A percentile compares a stretch with the other conserved stretches of the same genome.
phyloP scores from a whole-genome alignment of 306 rosid genomes.

The Alnus rubra region DNA sequence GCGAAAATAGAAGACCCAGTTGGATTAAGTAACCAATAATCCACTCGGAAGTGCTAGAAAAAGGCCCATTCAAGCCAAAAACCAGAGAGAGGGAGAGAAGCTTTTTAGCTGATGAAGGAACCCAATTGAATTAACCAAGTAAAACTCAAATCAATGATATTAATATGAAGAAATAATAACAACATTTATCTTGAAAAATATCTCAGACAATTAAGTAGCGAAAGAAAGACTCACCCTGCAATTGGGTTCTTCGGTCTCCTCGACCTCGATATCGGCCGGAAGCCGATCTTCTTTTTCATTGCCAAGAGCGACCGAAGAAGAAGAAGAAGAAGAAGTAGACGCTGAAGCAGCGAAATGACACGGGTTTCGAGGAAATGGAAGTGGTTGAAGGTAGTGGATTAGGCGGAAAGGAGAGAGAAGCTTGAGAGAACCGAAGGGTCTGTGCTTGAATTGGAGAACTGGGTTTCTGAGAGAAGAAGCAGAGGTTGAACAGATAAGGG shows the following conservation, averaged over 20 bases:
- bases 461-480: constrained; percentile 13
- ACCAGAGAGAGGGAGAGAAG: neutral
- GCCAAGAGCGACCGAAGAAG: constrained; percentile 46
- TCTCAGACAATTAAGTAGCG: neutral
- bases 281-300: constrained; percentile 52
- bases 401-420: constrained; percentile 37
- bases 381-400: constrained; percentile 35
- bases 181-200: neutral
- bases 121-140: neutral
- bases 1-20: neutral
- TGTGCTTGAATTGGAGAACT: constrained; percentile 19
- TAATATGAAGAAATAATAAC: neutral
- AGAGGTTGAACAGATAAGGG: constrained; percentile 22
- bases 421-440: constrained; percentile 24
- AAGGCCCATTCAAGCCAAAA: neutral
- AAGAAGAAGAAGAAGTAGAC: constrained; percentile 43
- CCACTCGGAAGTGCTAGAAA: neutral
- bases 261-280: constrained; percentile 63
- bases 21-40: neutral
- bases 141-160: neutral
- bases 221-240: constrained; percentile 56
- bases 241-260: constrained; percentile 61
- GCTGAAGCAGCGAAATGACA: constrained; percentile 43
- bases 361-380: constrained; percentile 20
- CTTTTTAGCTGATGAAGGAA: neutral